phyloP scores from a whole-genome alignment of 1,284 basidiomycete genomes.

The Pulveroboletus sp. region DNA sequence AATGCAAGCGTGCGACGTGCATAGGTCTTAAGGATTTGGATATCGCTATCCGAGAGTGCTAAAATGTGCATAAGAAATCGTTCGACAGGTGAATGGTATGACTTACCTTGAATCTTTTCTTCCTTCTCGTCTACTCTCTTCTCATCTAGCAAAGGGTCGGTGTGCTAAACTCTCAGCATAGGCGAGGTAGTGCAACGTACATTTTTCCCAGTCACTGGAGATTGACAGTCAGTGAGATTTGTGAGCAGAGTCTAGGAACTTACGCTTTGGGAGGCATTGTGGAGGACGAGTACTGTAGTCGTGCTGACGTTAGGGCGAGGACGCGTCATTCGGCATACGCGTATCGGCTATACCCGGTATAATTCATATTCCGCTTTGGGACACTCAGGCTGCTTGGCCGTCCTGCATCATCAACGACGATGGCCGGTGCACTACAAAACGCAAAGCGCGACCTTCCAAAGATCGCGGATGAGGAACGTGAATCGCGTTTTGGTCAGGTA shows the following conservation, averaged over 20 bases:
- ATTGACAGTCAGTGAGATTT: conserved; percentile 3
- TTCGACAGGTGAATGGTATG: background rate
- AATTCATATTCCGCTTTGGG: conserved; percentile 37
- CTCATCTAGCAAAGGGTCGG: conserved; percentile 53
- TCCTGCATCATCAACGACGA: conserved; percentile 36
- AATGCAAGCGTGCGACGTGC: conserved; percentile 42
- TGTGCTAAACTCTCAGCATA: background rate
- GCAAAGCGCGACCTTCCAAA: conserved; percentile 85
- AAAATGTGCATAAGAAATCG: conserved; percentile 18
- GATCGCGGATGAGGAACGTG: conserved; percentile 87
- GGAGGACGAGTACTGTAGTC: conserved; percentile 14
- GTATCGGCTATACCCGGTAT: conserved; percentile 31
- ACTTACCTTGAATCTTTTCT: conserved; percentile 88
- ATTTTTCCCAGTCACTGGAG: conserved; percentile 94
- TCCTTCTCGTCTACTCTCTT: conserved; percentile 84
- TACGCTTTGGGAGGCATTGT: conserved; percentile 85
- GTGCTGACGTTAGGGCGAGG: conserved; percentile 21
- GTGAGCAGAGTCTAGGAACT: conserved; percentile 32
- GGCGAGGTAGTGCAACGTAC: conserved; percentile 46
- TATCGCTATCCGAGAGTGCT: conserved; percentile 98
- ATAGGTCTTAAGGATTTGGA: conserved; percentile 99
- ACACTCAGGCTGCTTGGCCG: background rate
- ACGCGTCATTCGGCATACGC: conserved; percentile 38
- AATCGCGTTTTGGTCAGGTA: conserved; percentile 88
- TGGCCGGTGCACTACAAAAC: conserved; percentile 92